phyloP scores from a whole-genome alignment of 2,329 filamentous ascomycete species.

The Rutstroemia sp. region DNA sequence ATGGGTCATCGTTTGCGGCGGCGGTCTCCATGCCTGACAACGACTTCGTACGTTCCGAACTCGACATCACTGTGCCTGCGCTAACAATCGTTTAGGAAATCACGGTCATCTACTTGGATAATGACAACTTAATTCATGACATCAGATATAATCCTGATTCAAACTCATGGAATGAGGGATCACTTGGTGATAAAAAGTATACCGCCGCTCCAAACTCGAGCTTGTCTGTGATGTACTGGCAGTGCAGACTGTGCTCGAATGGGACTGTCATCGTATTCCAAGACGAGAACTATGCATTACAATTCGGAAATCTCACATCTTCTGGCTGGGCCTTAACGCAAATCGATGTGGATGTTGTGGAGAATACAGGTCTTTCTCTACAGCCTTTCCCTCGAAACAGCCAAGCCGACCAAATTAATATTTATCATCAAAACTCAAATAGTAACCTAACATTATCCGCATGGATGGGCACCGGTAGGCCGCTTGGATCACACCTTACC shows the following conservation, averaged over 20 bases:
- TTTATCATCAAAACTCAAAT: conserved; percentile 9
- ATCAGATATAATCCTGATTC: conserved; percentile 10
- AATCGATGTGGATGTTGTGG: conserved; percentile 6
- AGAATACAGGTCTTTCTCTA: conserved; percentile 12
- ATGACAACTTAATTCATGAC: conserved; percentile 12
- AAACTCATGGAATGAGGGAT: conserved; percentile 8
- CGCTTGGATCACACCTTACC: not conserved
- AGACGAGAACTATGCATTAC: conserved; percentile 11
- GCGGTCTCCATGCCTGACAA: conserved; percentile 9
- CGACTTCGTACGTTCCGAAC: conserved; percentile 1
- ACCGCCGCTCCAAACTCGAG: conserved; percentile 5
- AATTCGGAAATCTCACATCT: conserved; percentile 11
- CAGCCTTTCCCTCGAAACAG: conserved; percentile 9
- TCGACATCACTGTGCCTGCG: not conserved
- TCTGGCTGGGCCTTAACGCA: conserved; percentile 13
- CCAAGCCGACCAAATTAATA: conserved; percentile 12
- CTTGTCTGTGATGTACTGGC: conserved; percentile 13
- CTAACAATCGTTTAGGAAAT: conserved; percentile 12
- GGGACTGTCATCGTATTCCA: conserved; percentile 12
- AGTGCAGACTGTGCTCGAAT: conserved; percentile 12
- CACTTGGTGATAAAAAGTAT: conserved; percentile 9
- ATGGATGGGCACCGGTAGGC: not conserved
- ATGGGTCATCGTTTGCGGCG: conserved; percentile 12
- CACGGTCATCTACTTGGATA: conserved; percentile 12
- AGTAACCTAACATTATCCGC: conserved; percentile 8